Percentiles rank a stretch among this genome's conserved stretches.
phyloP scores from a whole-genome alignment of 2,329 filamentous ascomycete species.

The Epichloe elymi region DNA sequence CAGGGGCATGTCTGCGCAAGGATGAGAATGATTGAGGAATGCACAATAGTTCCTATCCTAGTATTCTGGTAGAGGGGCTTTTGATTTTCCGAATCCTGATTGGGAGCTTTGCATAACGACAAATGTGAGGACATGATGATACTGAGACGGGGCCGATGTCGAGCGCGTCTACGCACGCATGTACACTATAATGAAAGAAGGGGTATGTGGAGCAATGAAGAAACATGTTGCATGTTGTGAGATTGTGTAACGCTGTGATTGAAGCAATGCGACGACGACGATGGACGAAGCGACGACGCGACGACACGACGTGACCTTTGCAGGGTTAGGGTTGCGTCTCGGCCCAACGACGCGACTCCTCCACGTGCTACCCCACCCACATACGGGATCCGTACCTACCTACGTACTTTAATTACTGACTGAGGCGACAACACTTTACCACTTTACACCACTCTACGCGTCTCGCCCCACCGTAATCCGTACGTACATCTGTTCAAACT shows the following conservation, averaged over 20 bases:
- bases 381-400: neutral
- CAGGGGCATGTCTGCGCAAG: neutral
- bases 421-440: neutral
- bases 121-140: neutral
- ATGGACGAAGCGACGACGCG: neutral
- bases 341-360: neutral
- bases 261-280: neutral
- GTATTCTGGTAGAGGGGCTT: neutral
- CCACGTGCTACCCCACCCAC: neutral
- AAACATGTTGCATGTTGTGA: neutral
- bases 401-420: neutral
- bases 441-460: neutral
- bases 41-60: neutral
- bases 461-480: neutral
- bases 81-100: neutral
- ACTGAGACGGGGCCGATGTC: neutral
- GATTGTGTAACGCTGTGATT: neutral
- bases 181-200: conserved; percentile 1
- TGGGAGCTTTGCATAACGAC: conserved; percentile 2
- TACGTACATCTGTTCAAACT: neutral
- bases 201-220: neutral
- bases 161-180: conserved; percentile 3
- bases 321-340: conserved; percentile 2
- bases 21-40: neutral
- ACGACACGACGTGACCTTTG: neutral